Evolutionary conservation across 371 early-diverging fungal species (phyloP), one percentile per base, ranked within the genome.

Genomic region (Apophysomyces sp.): DNA sequence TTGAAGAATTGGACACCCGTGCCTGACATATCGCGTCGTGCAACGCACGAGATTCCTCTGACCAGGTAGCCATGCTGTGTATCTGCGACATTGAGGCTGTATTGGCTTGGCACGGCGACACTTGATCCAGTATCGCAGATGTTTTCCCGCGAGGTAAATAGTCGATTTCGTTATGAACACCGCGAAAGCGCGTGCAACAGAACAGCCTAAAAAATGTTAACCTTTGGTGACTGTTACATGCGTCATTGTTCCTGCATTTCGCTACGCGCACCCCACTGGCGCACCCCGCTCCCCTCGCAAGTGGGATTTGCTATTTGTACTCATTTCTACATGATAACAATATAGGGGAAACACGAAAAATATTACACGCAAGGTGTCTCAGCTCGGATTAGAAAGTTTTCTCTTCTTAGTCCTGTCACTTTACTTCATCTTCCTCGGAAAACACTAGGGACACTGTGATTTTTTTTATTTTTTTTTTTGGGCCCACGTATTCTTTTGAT

Each of bases 21-120:
- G 75, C 71, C 63, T 74, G 71, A 40, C 73, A 72, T 34, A 78
- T 61, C 15, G 44, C 51, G 58, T 74, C 71, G 34, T 67, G 70
- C 21, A 78, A 49, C 18, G 37, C 34, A 18, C 63, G 61, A 27
- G 66, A 65, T 24, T 68, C 72, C 34, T 65, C 62, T 21, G 55
- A 44, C 72, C 72, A 72, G 0, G 66, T 72, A 24, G 72, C 66
- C 40, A 72, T 68, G 24, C 31, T 29, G 26, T 62, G 29, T 51
- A 51, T 29, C 12, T 44, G 49, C 21, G 49, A 44, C 49, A 44
- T 44, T 44, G 21, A 44, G 21, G 49, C 21, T 44, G 49, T 44
- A 18, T 21, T 21, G 49, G 24, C 21, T 44, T 21, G 24, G 49
- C 49, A 21, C 49, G 11, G 49, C 49, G 21, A 44, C 21, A n/a